Conservation (phyloP, 1,284 basidiomycete genomes). For the Microbotryomycetes sp. region DNA sequence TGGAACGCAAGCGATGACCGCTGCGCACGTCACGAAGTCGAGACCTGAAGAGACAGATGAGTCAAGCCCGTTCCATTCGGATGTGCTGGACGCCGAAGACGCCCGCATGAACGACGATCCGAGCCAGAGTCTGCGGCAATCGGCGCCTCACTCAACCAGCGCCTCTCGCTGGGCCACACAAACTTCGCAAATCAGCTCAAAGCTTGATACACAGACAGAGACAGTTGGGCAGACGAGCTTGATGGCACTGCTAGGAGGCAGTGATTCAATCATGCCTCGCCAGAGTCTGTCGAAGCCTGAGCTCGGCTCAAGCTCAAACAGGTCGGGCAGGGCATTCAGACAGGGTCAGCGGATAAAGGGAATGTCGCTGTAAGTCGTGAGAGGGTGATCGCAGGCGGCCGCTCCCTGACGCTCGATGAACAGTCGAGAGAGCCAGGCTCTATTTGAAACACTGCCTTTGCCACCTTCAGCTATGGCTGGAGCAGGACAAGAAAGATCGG, state of each 20-base stretch:
- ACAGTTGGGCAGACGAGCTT: not conserved
- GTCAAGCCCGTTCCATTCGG: no score
- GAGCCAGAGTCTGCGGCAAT: no score
- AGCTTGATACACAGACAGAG: no score
- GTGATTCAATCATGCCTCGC: not conserved
- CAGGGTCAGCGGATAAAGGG: not conserved
- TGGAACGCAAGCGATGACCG: no score
- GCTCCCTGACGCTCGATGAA: not conserved
- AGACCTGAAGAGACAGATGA: no score
- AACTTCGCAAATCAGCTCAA: no score
- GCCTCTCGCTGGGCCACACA: no score
- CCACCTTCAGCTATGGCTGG: slow-evolving; percentile 15
- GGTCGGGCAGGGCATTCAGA: not conserved
- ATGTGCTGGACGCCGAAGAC: no score
- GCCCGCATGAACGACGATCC: no score
- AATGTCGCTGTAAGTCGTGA: not conserved
- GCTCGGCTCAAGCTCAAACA: not conserved
- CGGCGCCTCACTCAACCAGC: no score
- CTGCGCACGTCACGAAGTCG: no score
- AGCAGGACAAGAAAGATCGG: not conserved
- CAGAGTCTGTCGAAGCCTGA: not conserved
- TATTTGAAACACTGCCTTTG: slow-evolving; percentile 9
- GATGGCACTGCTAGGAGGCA: not conserved
- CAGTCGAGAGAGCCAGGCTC: not conserved
- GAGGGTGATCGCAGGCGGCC: not conserved